A percentile compares a stretch with the other conserved stretches of the same genome.
These are phyloP conservation scores for Helianthus annuus DNA, from an alignment of 129 eudicot genomes.

Conservation along the genomic window HanXRQr2.0-SUNRISE NC_035442.2:180005429-180005928, in stretches of 20 bases:
- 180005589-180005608: too few species aligned
- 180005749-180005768: constrained; percentile 75
- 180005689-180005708: constrained; percentile 87
- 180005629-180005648: constrained; percentile 17
- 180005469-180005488: too few species aligned
- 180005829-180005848: constrained; percentile 93
- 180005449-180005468: too few species aligned
- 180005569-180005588: too few species aligned
- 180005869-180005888: constrained; percentile 16
- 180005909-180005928: not conserved
- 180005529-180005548: too few species aligned
- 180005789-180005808: constrained; percentile 90
- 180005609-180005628: not conserved
- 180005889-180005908: not conserved
- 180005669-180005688: constrained; percentile 99
- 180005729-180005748: constrained; percentile 77
- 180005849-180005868: constrained; percentile 52
- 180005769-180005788: constrained; percentile 84
- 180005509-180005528: too few species aligned
- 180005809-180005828: constrained; percentile 98
- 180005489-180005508: too few species aligned
- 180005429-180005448: too few species aligned
- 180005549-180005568: too few species aligned
- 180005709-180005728: constrained; percentile 94
- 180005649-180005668: constrained; percentile 97